Conservation (phyloP, 306 rosid species). For the Vigna trinervia region DNA sequence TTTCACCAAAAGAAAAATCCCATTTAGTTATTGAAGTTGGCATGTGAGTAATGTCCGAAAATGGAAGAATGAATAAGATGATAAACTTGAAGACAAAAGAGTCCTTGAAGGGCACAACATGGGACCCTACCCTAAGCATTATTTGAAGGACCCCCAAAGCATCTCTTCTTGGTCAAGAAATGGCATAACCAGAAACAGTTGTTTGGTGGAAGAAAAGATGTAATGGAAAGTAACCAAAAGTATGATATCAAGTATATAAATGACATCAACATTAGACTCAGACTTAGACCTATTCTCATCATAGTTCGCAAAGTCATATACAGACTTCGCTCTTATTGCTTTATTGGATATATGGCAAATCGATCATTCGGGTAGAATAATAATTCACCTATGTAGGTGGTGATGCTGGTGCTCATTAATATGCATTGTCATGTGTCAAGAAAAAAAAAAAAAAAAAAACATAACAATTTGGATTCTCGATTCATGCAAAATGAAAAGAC, state of each 20-base stretch:
- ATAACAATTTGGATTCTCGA: no score
- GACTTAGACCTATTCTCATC: constrained; percentile 37
- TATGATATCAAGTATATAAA: constrained; percentile 26
- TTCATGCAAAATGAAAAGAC: no score
- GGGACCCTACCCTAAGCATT: constrained; percentile 46
- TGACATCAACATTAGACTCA: constrained; percentile 39
- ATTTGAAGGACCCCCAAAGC: constrained; percentile 26
- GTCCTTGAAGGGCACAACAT: constrained; percentile 50
- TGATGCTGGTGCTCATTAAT: constrained; percentile 15
- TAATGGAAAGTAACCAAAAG: constrained; percentile 17
- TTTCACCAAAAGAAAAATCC: constrained; percentile 39
- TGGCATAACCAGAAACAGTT: constrained; percentile 38
- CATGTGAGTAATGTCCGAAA: constrained; percentile 54
- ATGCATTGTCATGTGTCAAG: constrained; percentile 35
- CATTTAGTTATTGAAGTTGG: constrained; percentile 38
- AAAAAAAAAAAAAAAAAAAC: background rate
- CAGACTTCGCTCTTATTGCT: constrained; percentile 37
- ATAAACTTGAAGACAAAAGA: constrained; percentile 47
- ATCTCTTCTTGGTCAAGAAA: constrained; percentile 7
- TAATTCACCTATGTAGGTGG: constrained; percentile 46
- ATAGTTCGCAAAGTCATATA: constrained; percentile 12
- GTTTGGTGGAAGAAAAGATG: constrained; percentile 31
- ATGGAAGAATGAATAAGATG: constrained; percentile 38
- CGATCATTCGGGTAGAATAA: constrained; percentile 37
- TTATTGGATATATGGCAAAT: constrained; percentile 38